Evolutionary conservation across 345 rosid species (phyloP).

Genomic region (Diplotaxis tenuifolia): DNA sequence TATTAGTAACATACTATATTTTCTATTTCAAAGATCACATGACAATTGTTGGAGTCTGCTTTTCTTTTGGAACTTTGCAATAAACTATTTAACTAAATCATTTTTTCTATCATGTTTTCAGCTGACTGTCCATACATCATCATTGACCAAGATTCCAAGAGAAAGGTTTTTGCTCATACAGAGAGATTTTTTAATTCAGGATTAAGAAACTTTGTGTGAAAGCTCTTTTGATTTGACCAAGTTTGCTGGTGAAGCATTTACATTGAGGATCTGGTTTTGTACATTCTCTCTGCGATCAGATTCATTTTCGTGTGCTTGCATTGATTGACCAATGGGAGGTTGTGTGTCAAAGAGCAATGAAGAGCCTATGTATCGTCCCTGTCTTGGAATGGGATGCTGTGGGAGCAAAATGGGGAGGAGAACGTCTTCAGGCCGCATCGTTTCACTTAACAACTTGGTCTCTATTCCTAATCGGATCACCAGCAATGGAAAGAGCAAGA

Average conservation of each 20-base stretch:
- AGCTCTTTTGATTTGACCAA: constrained; percentile 45
- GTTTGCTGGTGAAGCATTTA: constrained; percentile 38
- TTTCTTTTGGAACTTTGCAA: constrained; percentile 33
- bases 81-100: constrained; percentile 50
- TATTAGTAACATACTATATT: constrained; percentile 35
- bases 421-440: constrained; percentile 63
- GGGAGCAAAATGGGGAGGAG: constrained; percentile 69
- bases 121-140: constrained; percentile 44
- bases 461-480: constrained; percentile 73
- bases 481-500: constrained; percentile 76
- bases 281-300: constrained; percentile 36
- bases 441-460: constrained; percentile 61
- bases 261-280: constrained; percentile 44
- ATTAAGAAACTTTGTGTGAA: constrained; percentile 23
- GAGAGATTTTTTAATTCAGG: constrained; percentile 9
- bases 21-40: constrained; percentile 66
- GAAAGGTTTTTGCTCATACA: constrained; percentile 38
- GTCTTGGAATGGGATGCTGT: constrained; percentile 60
- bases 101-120: constrained; percentile 45
- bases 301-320: constrained; percentile 29
- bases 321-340: constrained; percentile 74
- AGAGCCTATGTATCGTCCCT: constrained; percentile 52
- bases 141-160: constrained; percentile 54
- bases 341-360: constrained; percentile 85
- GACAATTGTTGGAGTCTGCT: constrained; percentile 51